phyloP scores from a whole-genome alignment of 768 basidiomycete genomes.

The Hortiboletus flavorubellus region DNA sequence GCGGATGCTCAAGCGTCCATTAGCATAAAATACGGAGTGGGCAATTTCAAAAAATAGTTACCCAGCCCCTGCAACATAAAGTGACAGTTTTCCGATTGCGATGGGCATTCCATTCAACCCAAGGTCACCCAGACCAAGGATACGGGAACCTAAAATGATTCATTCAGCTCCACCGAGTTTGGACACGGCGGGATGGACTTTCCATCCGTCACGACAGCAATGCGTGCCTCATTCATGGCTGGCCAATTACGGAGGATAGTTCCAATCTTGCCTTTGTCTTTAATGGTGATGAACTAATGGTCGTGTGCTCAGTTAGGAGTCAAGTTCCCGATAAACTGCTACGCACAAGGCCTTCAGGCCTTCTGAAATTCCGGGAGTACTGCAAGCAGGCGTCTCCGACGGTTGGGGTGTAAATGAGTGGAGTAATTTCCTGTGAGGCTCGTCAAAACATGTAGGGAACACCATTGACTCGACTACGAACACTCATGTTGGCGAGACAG shows the following conservation, averaged over 20 bases:
- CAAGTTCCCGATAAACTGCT: constrained; percentile 1
- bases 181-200: constrained; percentile 13
- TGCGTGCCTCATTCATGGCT: constrained; percentile 69
- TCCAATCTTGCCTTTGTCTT: constrained; percentile 79
- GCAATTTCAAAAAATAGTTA: constrained; percentile 30
- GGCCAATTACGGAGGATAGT: constrained; percentile 72
- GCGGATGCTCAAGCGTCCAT: constrained; percentile 52
- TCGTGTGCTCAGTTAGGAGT: constrained; percentile 13
- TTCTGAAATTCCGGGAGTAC: constrained; percentile 74
- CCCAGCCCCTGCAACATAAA: constrained; percentile 91
- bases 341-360: constrained; percentile 68
- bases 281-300: constrained; percentile 80
- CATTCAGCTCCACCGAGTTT: constrained; percentile 1
- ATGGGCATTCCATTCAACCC: constrained; percentile 87
- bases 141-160: constrained; percentile 61
- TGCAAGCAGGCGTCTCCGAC: constrained; percentile 90
- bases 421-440: constrained; percentile 49
- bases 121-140: constrained; percentile 84
- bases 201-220: constrained; percentile 92
- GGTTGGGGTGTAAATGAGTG: constrained; percentile 89
- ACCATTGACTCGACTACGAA: constrained; percentile 5
- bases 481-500: constrained; percentile 61
- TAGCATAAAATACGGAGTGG: not conserved
- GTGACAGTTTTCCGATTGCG: constrained; percentile 86
- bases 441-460: not conserved